Conservation (phyloP, 1,284 basidiomycete species). For the Golubevia sp. region DNA sequence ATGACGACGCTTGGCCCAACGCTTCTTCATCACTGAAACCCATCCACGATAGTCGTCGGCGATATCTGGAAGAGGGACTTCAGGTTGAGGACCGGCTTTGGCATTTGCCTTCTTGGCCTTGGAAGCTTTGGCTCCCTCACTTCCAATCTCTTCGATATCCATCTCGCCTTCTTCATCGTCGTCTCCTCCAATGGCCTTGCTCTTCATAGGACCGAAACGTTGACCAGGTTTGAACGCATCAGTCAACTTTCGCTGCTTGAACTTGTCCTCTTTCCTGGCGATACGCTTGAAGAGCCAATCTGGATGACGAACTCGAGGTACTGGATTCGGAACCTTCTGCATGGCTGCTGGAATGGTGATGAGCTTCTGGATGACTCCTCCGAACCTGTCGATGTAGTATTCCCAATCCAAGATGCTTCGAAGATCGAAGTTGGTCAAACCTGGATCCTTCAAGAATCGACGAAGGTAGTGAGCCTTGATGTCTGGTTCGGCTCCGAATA, state of each 20-base stretch:
- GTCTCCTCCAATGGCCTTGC: neutral
- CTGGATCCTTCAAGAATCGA: conserved; percentile 50
- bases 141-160: neutral
- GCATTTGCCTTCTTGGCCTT: neutral
- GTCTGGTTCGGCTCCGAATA: conserved; percentile 55
- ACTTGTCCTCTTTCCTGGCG: conserved; percentile 49
- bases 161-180: neutral
- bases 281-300: conserved; percentile 60
- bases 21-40: conserved; percentile 47
- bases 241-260: conserved; percentile 54
- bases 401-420: conserved; percentile 58
- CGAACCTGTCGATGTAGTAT: conserved; percentile 61
- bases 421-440: conserved; percentile 55
- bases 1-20: conserved; percentile 38
- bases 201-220: too few species aligned
- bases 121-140: neutral
- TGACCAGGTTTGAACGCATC: conserved; percentile 35
- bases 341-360: conserved; percentile 62
- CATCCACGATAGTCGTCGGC: conserved; percentile 51
- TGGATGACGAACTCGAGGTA: conserved; percentile 56
- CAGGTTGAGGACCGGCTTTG: conserved; percentile 1
- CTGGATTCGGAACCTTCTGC: conserved; percentile 58
- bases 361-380: conserved; percentile 60
- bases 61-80: conserved; percentile 35
- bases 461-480: conserved; percentile 58